Evolutionary conservation across 192 early-diverging fungal genomes (phyloP), one percentile per base, ranked within the genome.

Genomic region (Gorgonomyces haynaldii): DNA sequence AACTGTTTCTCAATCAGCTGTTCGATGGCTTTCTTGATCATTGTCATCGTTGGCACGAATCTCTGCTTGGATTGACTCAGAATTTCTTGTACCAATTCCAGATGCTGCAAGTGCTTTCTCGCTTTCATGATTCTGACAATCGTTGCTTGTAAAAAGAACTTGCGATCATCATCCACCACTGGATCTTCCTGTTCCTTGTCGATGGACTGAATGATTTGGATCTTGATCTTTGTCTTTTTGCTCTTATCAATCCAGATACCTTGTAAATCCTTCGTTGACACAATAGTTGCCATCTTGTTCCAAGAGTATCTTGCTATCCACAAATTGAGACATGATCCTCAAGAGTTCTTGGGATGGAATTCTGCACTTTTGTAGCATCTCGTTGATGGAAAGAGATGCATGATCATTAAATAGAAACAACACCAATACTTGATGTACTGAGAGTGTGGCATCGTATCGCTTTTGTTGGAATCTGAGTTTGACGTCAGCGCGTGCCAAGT

Each of bases 81-180:
- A 12, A 89, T 81, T 40, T 88, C 83, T 40, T 79, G 65, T 9
- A 91, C 67, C 22, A 91, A 58, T 39, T 71, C 66, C n/a, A 61
- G 60, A 58, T 91, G 86, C 9, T 57, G 54, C 32, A 88, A 37
- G 16, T 70, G 57, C 48, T 81, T 61, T 4, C 84, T 70, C 0
- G 86, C 69, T 60, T 91, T 91, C 81, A 91, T 85, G 16, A 91
- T 75, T 16, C 88, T 73, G 0, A 91, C 88, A 68, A 91, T 86
- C 17, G 79, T 67, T n/a, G 88, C 88, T 67, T 79, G 56, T 1
- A 37, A 7, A 38, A 42, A 85, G 24, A 88, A 60, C 51, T 70
- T 72, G 8, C 88, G 60, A 52, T 91, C 88, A 41, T 87, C 81
- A 36, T 91, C 83, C 3, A 91, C 79, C 3, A 80, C 74, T 7